Conservation (phyloP, 768 basidiomycete species). For the Pleurotus eryngii region DNA sequence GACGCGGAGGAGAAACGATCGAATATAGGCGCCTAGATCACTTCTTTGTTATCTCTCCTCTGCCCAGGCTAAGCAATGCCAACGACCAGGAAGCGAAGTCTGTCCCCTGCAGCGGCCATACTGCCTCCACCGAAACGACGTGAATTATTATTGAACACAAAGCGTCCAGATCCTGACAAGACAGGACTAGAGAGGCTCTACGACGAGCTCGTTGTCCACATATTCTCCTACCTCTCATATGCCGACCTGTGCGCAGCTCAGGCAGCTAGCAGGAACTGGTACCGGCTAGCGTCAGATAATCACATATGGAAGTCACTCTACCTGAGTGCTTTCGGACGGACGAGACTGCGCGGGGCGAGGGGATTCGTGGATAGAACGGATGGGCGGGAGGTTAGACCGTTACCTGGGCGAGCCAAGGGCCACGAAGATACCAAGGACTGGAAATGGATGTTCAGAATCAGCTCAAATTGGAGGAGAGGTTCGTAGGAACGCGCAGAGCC, state of each 20-base stretch:
- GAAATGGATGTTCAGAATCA: conserved; percentile 88
- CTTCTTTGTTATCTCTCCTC: not conserved
- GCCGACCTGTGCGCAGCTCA: conserved; percentile 66
- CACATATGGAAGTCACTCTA: conserved; percentile 74
- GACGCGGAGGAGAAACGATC: not conserved
- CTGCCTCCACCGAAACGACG: conserved; percentile 48
- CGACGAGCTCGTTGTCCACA: conserved; percentile 72
- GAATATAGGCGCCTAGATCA: not conserved
- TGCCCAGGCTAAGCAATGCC: conserved; percentile 6
- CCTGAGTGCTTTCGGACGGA: conserved; percentile 59
- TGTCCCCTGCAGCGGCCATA: conserved; percentile 54
- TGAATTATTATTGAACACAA: not conserved
- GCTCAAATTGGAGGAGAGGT: conserved; percentile 82
- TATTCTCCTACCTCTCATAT: conserved; percentile 70
- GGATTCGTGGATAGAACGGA: conserved; percentile 58
- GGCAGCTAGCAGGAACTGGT: conserved; percentile 61
- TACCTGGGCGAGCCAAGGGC: conserved; percentile 50
- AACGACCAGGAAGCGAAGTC: conserved; percentile 48
- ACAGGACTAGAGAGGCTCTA: conserved; percentile 35
- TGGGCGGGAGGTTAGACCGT: conserved; percentile 53
- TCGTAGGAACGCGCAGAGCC: conserved; percentile 12
- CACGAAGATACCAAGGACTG: conserved; percentile 50
- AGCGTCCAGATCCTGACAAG: not conserved
- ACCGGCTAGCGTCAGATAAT: conserved; percentile 62
- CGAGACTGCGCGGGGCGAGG: conserved; percentile 62